These are phyloP conservation scores for Evernia prunastri DNA, from an alignment of 495 filamentous ascomycete species.

Conservation along the genomic window DNA sequence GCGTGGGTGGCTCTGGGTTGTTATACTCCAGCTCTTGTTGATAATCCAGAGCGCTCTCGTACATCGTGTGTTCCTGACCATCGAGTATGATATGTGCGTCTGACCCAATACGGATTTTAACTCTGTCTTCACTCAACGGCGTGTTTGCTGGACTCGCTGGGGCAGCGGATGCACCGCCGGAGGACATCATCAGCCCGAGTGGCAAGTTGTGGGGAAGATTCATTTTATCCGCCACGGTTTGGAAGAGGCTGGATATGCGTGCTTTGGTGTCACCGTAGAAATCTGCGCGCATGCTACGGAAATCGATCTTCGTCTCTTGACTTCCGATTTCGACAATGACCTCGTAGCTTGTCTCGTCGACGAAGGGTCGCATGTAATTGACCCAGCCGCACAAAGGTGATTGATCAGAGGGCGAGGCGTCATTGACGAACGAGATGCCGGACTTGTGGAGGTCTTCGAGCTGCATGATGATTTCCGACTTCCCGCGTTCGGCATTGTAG, in stretches of 20 bases:
- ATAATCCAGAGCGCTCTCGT: conserved; percentile 17
- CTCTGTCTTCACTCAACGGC: conserved; percentile 60
- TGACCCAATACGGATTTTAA: conserved; percentile 58
- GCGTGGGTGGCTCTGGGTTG: not conserved
- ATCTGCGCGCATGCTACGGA: conserved; percentile 51
- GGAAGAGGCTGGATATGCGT: conserved; percentile 65
- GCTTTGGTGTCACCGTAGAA: conserved; percentile 64
- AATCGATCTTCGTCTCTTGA: conserved; percentile 60
- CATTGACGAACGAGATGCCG: conserved; percentile 59
- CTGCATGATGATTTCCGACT: conserved; percentile 72
- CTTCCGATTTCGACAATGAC: conserved; percentile 73
- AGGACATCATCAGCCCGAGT: conserved; percentile 59
- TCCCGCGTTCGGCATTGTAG: conserved; percentile 61
- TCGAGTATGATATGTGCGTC: conserved; percentile 72
- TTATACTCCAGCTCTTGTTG: conserved; percentile 11
- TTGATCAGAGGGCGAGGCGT: conserved; percentile 29
- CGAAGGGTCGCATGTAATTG: conserved; percentile 74
- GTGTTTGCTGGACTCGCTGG: conserved; percentile 62
- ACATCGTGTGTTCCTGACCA: conserved; percentile 42
- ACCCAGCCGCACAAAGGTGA: conserved; percentile 51
- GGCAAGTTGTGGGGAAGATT: conserved; percentile 61
- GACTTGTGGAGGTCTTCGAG: conserved; percentile 82
- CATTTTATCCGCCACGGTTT: conserved; percentile 75
- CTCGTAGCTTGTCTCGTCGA: conserved; percentile 64
- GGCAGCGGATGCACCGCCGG: conserved; percentile 43